A percentile compares a stretch with the other conserved stretches of the same genome.
These are phyloP conservation scores for Microascus cirrosus DNA, from an alignment of 2,329 filamentous ascomycete species.

Conservation along the genomic window DNA sequence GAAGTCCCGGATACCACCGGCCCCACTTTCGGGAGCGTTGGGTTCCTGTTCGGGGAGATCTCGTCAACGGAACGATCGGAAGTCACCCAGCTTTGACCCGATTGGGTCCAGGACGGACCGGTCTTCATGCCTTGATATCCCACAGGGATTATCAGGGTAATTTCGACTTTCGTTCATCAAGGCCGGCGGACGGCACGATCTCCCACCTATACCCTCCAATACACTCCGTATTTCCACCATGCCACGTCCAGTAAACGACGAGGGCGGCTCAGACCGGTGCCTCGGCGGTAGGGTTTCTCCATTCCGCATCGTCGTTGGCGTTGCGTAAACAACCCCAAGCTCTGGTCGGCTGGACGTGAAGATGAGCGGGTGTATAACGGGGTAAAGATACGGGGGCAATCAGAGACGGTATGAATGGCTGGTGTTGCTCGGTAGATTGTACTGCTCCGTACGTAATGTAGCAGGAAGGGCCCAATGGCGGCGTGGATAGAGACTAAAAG, in stretches of 20 bases:
- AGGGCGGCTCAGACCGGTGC: neutral
- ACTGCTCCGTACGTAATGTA: neutral
- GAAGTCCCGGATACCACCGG: too few relatives aligned
- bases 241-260: neutral
- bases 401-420: neutral
- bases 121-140: too few relatives aligned
- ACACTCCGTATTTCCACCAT: neutral
- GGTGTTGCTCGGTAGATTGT: neutral
- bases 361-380: neutral
- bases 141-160: too few relatives aligned
- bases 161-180: neutral
- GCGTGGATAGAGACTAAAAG: too few relatives aligned
- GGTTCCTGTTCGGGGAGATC: too few relatives aligned
- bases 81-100: too few relatives aligned
- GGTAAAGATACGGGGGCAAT: neutral
- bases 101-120: too few relatives aligned
- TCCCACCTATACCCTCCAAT: neutral
- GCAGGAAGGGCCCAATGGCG: too few relatives aligned
- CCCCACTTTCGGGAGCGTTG: too few relatives aligned
- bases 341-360: neutral
- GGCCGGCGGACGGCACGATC: neutral
- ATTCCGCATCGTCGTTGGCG: neutral
- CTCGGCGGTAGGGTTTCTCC: neutral
- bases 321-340: neutral
- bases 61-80: too few relatives aligned